Evolutionary conservation across 805 yeast species (phyloP).

Genomic region (Metahyphopichia silvanorum): DNA sequence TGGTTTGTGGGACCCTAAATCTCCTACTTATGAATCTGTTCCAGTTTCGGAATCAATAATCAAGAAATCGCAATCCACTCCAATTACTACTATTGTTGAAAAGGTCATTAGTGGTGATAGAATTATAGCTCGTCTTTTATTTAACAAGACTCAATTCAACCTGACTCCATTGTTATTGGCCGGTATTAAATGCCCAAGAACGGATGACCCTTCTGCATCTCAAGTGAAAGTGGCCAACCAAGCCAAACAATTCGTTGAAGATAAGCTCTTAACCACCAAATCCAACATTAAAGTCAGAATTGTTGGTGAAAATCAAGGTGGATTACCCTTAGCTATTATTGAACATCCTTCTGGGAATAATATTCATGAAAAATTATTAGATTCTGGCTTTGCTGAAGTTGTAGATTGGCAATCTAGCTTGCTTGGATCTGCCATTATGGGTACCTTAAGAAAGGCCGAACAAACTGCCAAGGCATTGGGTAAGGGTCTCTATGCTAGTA

Average conservation of each 20-base stretch:
- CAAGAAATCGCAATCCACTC: slow-evolving; percentile 33
- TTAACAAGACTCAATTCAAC: slow-evolving; percentile 49
- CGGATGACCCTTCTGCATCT: slow-evolving; percentile 44
- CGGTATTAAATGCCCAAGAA: slow-evolving; percentile 71
- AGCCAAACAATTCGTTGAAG: slow-evolving; percentile 62
- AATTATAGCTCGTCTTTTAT: slow-evolving; percentile 55
- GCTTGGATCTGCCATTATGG: slow-evolving; percentile 66
- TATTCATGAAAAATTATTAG: slow-evolving; percentile 64
- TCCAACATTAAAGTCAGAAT: slow-evolving; percentile 50
- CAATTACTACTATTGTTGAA: slow-evolving; percentile 63
- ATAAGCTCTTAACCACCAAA: slow-evolving; percentile 58
- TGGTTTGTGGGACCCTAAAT: slow-evolving; percentile 52
- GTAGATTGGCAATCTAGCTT: slow-evolving; percentile 76
- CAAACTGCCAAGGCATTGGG: slow-evolving; percentile 57
- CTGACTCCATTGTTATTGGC: slow-evolving; percentile 64
- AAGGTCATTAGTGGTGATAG: slow-evolving; percentile 79
- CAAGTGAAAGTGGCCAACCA: slow-evolving; percentile 58
- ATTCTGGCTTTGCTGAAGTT: slow-evolving; percentile 69
- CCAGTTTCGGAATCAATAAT: slow-evolving; percentile 29
- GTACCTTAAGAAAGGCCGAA: slow-evolving; percentile 60
- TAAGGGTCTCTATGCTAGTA: slow-evolving; percentile 52
- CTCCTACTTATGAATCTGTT: slow-evolving; percentile 11
- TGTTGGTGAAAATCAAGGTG: slow-evolving; percentile 60
- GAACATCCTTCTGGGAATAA: slow-evolving; percentile 73
- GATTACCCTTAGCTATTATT: slow-evolving; percentile 56